Conservation (phyloP, 495 filamentous ascomycete species). For the Aspergillus asperescens region DNA sequence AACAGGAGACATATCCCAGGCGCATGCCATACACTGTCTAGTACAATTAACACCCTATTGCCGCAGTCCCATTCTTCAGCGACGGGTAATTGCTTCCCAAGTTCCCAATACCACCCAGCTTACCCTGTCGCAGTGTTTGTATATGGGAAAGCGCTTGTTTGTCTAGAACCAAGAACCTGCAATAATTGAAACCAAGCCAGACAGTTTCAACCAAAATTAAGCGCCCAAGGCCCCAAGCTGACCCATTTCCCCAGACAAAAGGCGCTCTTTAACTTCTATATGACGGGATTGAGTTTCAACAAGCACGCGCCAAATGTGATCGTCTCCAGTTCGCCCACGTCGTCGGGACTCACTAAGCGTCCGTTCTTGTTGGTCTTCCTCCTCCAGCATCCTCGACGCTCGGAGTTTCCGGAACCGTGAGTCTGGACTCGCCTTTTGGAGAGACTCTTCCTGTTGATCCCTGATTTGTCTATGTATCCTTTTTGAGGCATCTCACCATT, state of each 20-base stretch:
- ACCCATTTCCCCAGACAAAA: conserved; percentile 9
- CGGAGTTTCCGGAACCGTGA: not conserved
- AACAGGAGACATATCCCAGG: conserved; percentile 9
- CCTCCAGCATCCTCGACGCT: not conserved
- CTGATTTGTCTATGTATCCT: not conserved
- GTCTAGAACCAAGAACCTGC: not conserved
- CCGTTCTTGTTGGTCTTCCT: conserved; percentile 2
- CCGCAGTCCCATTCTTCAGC: not conserved
- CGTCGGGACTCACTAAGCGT: conserved; percentile 26
- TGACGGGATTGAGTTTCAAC: conserved; percentile 36
- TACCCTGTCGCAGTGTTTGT: not conserved
- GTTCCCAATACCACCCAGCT: not conserved
- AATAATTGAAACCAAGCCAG: too few relatives aligned
- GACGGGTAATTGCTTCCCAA: not conserved
- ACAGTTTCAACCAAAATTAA: not conserved
- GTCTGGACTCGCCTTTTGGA: not conserved
- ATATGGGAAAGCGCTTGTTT: not conserved
- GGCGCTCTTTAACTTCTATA: conserved; percentile 5
- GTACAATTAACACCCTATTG: not conserved
- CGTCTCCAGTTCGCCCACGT: conserved; percentile 31
- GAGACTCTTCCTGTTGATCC: not conserved
- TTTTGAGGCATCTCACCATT: not conserved
- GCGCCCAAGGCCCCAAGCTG: not conserved
- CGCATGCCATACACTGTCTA: conserved; percentile 15
- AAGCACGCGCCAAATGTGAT: conserved; percentile 37